Percentiles rank a stretch among this genome's conserved stretches.
Evolutionary conservation across 2,329 filamentous ascomycete genomes (phyloP).

Genomic region (Onygenales sp.): DNA sequence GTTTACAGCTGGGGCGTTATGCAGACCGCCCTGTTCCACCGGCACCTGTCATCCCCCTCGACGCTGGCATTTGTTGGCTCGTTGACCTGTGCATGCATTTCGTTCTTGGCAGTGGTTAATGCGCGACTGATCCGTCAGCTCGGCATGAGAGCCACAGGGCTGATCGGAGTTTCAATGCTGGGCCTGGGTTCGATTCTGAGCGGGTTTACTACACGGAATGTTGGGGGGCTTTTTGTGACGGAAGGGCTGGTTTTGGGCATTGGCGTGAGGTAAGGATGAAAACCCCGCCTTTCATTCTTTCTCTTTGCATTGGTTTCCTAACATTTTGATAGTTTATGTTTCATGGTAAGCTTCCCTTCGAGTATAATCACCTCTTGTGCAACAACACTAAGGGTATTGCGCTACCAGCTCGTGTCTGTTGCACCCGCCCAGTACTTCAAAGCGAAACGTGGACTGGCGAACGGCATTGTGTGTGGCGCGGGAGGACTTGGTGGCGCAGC

Average conservation of each 20-base stretch:
- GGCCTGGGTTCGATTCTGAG: conserved; percentile 41
- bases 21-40: conserved; percentile 46
- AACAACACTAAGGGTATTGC: conserved; percentile 18
- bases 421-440: conserved; percentile 48
- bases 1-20: conserved; percentile 53
- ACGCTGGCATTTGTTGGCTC: conserved; percentile 53
- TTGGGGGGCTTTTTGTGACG: conserved; percentile 41
- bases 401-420: conserved; percentile 40
- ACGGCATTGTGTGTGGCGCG: conserved; percentile 45
- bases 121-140: conserved; percentile 42
- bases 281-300: background rate
- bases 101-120: conserved; percentile 44
- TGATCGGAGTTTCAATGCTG: conserved; percentile 44
- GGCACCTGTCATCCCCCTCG: conserved; percentile 38
- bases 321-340: conserved; percentile 11
- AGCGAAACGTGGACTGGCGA: conserved; percentile 45
- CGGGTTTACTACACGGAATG: conserved; percentile 37
- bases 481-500: conserved; percentile 49
- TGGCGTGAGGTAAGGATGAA: conserved; percentile 28
- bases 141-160: conserved; percentile 38
- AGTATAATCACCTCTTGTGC: conserved; percentile 4
- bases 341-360: conserved; percentile 12
- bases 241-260: conserved; percentile 40
- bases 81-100: conserved; percentile 41
- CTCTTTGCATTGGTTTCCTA: background rate